Base-by-base conservation (phyloP, 1,139 yeast genomes). In the Saccharomyces pastorianus region DNA sequence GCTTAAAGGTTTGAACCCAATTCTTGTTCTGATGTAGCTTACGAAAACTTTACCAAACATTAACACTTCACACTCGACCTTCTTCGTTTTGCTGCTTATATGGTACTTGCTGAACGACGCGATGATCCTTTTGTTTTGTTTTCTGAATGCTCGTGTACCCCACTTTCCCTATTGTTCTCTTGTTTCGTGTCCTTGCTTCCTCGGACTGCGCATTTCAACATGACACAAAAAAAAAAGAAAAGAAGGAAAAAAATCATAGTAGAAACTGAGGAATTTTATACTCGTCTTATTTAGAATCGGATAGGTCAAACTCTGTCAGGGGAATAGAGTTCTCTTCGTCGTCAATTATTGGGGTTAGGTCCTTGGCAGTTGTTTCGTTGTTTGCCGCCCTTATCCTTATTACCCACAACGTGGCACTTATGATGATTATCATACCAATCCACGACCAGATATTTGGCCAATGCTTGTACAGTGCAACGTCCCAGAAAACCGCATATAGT, bases 401-500 rank as follows among this genome's bases (percentile, higher is more conserved):
- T n/a, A 86, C 84, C 50, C 79, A 71, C 20, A 80, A 69, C 0
- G 96, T 93, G 56, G 88, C 79, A 8, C 82, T 80, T 26, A 88
- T 69, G 59, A 89, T 88, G 46, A 89, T 73, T 0, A 76, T 57
- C 55, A 85, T 85, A 1, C 97, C 97, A 46, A 83, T 63, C 61
- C 82, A 71, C 57, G 91, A 84, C 73, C 87, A 76, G 26, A 81
- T 55, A 26, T 83, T 85, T 0, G 96, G 96, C 38, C 83, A 69
- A 65, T 85, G 89, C 56, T 81, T 78, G 84, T 90, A 89, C 46
- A 89, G 73, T 1, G 81, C 55, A 42, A 82, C 73, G 65, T 90
- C 96, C 82, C 91, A 84, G 41, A 85, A 59, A 13, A 88, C 72
- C 0, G 96, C 93, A 72, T 85, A 88, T 1, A 89, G 72, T 76